Conservation (phyloP, 768 basidiomycete species). For the Galerina marginata region DNA sequence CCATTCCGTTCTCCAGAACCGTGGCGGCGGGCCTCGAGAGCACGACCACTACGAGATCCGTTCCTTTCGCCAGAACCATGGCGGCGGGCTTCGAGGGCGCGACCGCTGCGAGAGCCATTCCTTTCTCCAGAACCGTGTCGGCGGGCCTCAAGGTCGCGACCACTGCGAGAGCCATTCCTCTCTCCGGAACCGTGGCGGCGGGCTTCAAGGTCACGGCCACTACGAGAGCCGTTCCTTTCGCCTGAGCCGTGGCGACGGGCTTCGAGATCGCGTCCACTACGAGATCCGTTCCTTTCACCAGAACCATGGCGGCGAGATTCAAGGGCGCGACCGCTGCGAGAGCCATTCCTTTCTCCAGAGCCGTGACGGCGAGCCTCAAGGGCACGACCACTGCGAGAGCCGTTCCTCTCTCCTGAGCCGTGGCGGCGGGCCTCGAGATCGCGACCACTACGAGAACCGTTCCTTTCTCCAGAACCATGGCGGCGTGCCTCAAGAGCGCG, state of each 20-base stretch:
- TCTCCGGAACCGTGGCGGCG: conserved; percentile 22
- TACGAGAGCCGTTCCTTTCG: conserved; percentile 2
- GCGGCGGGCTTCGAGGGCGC: conserved; percentile 11
- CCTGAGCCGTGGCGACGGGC: conserved; percentile 20
- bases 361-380: conserved; percentile 11
- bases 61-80: conserved; percentile 10
- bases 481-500: conserved; percentile 17
- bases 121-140: conserved; percentile 17
- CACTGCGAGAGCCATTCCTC: conserved; percentile 6
- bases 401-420: conserved; percentile 4
- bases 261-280: conserved; percentile 12
- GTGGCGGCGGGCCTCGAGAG: conserved; percentile 13
- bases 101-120: conserved; percentile 4
- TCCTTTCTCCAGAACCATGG: conserved; percentile 18
- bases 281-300: conserved; percentile 10
- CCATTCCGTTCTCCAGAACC: conserved; percentile 8
- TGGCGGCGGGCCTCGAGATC: conserved; percentile 16
- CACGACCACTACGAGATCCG: conserved; percentile 4
- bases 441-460: conserved; percentile 4
- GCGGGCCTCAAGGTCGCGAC: conserved; percentile 15
- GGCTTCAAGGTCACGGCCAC: conserved; percentile 13
- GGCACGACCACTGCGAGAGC: conserved; percentile 5
- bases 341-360: conserved; percentile 3
- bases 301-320: conserved; percentile 17
- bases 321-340: background rate